Base-by-base conservation (phyloP, 2,329 filamentous ascomycete genomes). In the Sporothrix globosa region DNA sequence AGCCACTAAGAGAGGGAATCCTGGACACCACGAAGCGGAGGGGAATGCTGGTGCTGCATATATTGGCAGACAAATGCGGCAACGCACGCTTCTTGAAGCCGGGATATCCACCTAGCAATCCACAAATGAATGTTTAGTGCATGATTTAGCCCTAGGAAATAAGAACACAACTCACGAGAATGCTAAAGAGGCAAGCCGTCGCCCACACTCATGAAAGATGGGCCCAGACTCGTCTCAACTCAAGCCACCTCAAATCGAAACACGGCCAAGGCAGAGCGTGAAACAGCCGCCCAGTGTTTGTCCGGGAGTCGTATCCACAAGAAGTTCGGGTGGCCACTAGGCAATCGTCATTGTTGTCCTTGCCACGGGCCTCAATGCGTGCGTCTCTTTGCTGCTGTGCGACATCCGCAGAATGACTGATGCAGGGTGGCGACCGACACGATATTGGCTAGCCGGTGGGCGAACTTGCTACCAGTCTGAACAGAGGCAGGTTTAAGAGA, bases 211-310 rank as follows among this genome's bases (percentile, higher is more conserved):
- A 19, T 21, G 6, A 63, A 27, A 9, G 21, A 9, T 21, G 24
- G 39, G 39, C 58, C 39, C 58, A 63, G 39, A 27, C 5, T 39
- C 19, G 44, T 61, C 19, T 61, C 39, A 68, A 52, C 66, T 44
- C 50, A 46, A 44, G 50, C 66, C 27, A 30, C 34, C 39, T 11
- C 50, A 68, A 68, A 58, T 14, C 30, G 65, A 67, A 67, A 41
- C 65, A 27, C 17, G 27, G 61, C 24, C 65, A 44, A 58, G 66
- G 52, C 50, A 68, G 50, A 68, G 66, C 50, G 52, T 58, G 52
- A 58, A 68, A 68, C 52, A 27, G 34, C 34, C 7, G 19, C 11
- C 48, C 48, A 50, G 17, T n/a, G 19, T n/a, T 17, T n/a, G 48
- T 50, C 48, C 19, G 19, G 19, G n/a, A 21, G 19, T n/a, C 6